These are phyloP conservation scores for Heterobasidion irregulare DNA, from an alignment of 1,284 basidiomycete species.

Conservation along the genomic window DNA sequence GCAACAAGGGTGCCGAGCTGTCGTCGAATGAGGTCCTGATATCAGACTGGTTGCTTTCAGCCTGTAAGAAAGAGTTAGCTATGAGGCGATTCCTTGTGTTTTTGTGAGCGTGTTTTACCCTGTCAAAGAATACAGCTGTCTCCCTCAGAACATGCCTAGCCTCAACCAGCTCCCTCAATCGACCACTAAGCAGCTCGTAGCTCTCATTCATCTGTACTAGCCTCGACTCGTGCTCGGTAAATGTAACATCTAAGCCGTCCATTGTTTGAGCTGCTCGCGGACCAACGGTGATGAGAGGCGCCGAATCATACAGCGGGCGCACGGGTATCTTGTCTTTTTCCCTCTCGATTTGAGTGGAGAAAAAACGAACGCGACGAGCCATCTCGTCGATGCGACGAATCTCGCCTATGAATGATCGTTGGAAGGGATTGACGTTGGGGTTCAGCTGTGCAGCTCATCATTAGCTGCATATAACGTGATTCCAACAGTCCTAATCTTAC, in stretches of 20 bases:
- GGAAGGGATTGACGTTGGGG: slow-evolving; percentile 93
- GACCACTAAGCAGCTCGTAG: too few relatives aligned
- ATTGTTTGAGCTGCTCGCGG: too few relatives aligned
- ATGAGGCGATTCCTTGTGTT: not conserved
- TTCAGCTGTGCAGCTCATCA: slow-evolving; percentile 54
- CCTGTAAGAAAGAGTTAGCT: slow-evolving; percentile 35
- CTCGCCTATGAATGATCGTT: slow-evolving; percentile 95
- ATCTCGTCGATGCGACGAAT: slow-evolving; percentile 95
- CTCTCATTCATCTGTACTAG: too few relatives aligned
- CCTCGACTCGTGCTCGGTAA: too few relatives aligned
- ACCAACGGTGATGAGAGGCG: too few relatives aligned
- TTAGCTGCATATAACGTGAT: not conserved
- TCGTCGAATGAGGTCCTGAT: slow-evolving; percentile 91
- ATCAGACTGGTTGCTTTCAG: slow-evolving; percentile 72
- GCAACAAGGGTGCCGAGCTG: slow-evolving; percentile 84
- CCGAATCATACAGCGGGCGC: too few relatives aligned
- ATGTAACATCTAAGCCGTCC: too few relatives aligned
- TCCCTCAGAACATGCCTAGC: too few relatives aligned
- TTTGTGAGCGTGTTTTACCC: slow-evolving; percentile 35
- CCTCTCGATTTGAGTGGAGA: slow-evolving; percentile 73
- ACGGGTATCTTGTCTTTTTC: slow-evolving; percentile 79
- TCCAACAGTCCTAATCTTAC: slow-evolving; percentile 36
- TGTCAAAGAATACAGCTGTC: slow-evolving; percentile 95
- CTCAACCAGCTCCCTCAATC: too few relatives aligned
- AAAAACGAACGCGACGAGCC: slow-evolving; percentile 90